phyloP scores from a whole-genome alignment of 805 yeast genomes.

The Spathaspora arborariae region DNA sequence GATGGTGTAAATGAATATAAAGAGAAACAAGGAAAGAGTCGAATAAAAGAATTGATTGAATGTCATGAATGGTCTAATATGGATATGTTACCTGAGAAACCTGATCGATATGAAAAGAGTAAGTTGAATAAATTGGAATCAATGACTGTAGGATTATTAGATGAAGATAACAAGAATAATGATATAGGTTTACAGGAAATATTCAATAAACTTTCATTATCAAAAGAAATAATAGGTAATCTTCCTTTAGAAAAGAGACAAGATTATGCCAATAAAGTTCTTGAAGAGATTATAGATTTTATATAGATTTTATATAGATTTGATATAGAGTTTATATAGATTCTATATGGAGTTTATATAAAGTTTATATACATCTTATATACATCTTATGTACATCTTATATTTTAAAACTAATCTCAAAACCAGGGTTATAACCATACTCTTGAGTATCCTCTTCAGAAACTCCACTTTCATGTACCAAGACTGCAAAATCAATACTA shows the following conservation, averaged over 20 bases:
- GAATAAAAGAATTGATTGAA: conserved; percentile 46
- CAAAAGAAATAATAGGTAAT: conserved; percentile 26
- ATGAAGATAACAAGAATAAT: conserved; percentile 3
- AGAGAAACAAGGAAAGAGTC: conserved; percentile 40
- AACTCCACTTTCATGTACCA: conserved; percentile 80
- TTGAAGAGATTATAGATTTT: conserved; percentile 38
- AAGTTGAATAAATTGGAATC: conserved; percentile 18
- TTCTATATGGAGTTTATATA: background rate
- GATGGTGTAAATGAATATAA: conserved; percentile 37
- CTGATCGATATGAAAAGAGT: conserved; percentile 15
- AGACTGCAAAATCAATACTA: conserved; percentile 75
- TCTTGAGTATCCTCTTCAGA: conserved; percentile 81
- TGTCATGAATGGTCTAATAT: conserved; percentile 44
- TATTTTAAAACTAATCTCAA: conserved; percentile 26
- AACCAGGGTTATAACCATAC: conserved; percentile 62
- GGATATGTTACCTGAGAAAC: conserved; percentile 9
- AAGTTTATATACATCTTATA: background rate
- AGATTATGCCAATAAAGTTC: conserved; percentile 29
- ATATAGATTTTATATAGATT: conserved; percentile 15
- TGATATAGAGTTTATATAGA: conserved; percentile 33
- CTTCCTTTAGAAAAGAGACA: conserved; percentile 25
- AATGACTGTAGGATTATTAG: conserved; percentile 27
- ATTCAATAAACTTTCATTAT: conserved; percentile 30
- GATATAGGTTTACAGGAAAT: conserved; percentile 26
- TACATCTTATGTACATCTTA: background rate